Evolutionary conservation across 495 filamentous ascomycete genomes (phyloP), one percentile per base, ranked within the genome.

Genomic region (Platismatia glauca): DNA sequence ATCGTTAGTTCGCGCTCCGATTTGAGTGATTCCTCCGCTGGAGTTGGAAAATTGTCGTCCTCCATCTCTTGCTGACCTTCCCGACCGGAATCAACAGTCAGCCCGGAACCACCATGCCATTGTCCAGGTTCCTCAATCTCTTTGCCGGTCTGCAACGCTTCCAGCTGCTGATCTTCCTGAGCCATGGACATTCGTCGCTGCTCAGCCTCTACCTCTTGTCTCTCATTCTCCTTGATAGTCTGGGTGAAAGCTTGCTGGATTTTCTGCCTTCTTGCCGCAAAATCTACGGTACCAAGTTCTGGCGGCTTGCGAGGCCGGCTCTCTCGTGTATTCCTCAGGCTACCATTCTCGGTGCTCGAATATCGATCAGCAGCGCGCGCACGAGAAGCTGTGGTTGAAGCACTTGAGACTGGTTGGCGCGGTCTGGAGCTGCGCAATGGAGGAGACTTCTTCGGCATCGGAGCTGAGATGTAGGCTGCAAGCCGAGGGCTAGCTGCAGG

Each of bases 241-340:
- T 86, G 86, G 55, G 86, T 91, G 66, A 93, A 89, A 1, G 89
- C 89, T 55, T 89, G 82, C 67, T 90, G 86, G 62, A 93, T 93
- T 50, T 81, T 84, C 62, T 88, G 86, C 57, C 89, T 81, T 34
- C 89, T 81, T 53, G 86, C 87, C 41, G 83, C 89, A 68, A 91
- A 92, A 71, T 95, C 88, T 35, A 91, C 86, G 60, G 83, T 82
- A 1, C 85, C 86, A 57, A 90, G 66, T 69, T 84, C 82, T 27
- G 81, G 81, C 33, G 81, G 71, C 35, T 62, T 68, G 67, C 74
- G 77, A 29, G 76, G 72, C 33, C 75, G 74, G 55, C 76, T 68
- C 31, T 75, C 55, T 64, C 80, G 74, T 57, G 71, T 69, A 29
- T 69, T 75, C 22, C 75, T 69, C 57, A 73, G 38, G 16, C 71